Evolutionary conservation across 768 basidiomycete species (phyloP), one percentile per base, ranked within the genome.

Genomic region (Mrakia blollopis): DNA sequence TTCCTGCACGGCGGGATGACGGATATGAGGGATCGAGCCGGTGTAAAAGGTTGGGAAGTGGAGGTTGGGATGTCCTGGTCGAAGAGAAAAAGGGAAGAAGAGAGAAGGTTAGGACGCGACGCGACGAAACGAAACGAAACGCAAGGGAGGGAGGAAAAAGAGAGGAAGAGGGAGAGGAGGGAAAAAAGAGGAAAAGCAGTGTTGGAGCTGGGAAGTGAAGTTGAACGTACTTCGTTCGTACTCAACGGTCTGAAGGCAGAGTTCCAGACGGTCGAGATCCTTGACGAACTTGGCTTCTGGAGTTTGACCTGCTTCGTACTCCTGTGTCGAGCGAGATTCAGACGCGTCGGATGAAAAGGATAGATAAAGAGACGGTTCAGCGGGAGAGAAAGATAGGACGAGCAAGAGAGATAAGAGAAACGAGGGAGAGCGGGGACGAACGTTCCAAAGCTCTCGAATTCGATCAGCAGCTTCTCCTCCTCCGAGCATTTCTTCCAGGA

Each of bases 401-500:
- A 52, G 44, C 28, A 50, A 50, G 21, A 14, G 47, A 50, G 16
- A 18, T 7, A 18, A 50, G 47, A 21, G 13, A 7, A 21, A 50
- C n/a, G 47, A 50, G 47, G 7, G 47, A 50, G 47, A 50, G 18
- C 14, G 62, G 14, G 16, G n/a, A 83, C 84, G 23, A 77, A 89
- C 92, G 84, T 88, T 84, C 91, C 92, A 96, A 0, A 95, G 83
- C 0, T 87, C 84, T 78, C 88, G 83, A 30, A 94, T 92, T 44
- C 87, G 87, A 73, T 88, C 85, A 7, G 91, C 90, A 0, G 89
- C 89, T 23, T 89, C 87, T 76, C 87, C 89, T 54, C 88, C 84
- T 79, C 92, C 92, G n/a, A 98, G 84, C 92, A 98, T 95, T 74
- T 91, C 91, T 73, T 92, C 87, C 5, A 92, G 86, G 81, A 98